These are phyloP conservation scores for Peronospora destructor DNA, from an alignment of 352 stramenopile genomes.

Conservation along the genomic window DNA sequence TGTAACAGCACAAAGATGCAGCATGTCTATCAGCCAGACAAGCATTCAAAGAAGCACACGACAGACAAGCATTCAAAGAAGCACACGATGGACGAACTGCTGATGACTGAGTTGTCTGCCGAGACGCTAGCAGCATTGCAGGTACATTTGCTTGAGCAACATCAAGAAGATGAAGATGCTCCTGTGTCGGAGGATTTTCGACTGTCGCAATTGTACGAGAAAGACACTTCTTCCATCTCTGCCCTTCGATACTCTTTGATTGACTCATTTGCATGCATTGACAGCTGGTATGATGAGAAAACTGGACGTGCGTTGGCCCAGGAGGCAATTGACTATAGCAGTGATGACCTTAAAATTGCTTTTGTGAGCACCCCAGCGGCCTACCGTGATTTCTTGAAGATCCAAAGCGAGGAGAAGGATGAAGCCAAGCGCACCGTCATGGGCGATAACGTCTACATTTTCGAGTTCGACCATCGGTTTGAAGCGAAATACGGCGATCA, in stretches of 20 bases:
- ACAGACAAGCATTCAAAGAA: constrained; percentile 26
- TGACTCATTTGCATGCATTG: background rate
- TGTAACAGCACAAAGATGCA: too few species aligned
- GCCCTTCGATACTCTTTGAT: too few species aligned
- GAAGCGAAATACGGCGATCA: constrained; percentile 39
- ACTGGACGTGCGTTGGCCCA: constrained; percentile 36
- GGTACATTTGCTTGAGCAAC: constrained; percentile 29
- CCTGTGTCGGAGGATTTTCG: constrained; percentile 42
- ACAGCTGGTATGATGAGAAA: constrained; percentile 39
- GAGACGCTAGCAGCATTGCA: constrained; percentile 42
- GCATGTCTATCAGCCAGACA: too few species aligned
- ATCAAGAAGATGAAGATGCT: constrained; percentile 22
- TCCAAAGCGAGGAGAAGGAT: constrained; percentile 27
- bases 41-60: background rate
- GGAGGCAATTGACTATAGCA: constrained; percentile 41
- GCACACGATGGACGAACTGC: constrained; percentile 28
- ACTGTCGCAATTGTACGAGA: constrained; percentile 41
- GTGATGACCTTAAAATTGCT: constrained; percentile 31
- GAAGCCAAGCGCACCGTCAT: constrained; percentile 21
- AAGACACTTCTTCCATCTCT: too few species aligned
- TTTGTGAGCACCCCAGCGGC: constrained; percentile 46
- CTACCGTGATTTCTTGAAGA: constrained; percentile 34
- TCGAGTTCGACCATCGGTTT: constrained; percentile 45
- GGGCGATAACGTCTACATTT: constrained; percentile 43
- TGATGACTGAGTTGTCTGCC: constrained; percentile 37